Percentiles rank a stretch among this genome's conserved stretches.
Evolutionary conservation across 2,329 filamentous ascomycete genomes (phyloP).

Genomic region (Aspergillus tubingensis): DNA sequence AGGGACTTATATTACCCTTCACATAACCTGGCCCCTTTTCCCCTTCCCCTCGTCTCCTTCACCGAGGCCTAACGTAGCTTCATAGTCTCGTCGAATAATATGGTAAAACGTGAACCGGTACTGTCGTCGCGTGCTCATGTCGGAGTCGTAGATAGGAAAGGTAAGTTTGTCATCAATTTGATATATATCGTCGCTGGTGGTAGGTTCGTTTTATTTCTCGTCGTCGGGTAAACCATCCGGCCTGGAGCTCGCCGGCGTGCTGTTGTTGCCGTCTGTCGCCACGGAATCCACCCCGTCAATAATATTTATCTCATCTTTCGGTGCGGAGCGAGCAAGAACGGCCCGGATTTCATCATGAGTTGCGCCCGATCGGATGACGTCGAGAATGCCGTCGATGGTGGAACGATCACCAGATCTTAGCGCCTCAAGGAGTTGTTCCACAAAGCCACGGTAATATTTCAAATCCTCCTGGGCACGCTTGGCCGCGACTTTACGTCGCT

Average conservation of each 20-base stretch:
- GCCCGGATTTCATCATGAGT: constrained; percentile 20
- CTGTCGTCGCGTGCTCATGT: neutral
- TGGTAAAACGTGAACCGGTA: neutral
- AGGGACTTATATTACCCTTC: neutral
- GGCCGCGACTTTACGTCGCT: constrained; percentile 38
- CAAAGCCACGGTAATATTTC: constrained; percentile 27
- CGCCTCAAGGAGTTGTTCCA: constrained; percentile 30
- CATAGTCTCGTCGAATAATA: neutral
- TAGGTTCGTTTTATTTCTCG: neutral
- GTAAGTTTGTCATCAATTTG: neutral
- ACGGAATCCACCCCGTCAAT: neutral
- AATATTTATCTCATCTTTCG: neutral
- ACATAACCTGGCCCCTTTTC: neutral
- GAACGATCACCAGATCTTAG: constrained; percentile 26
- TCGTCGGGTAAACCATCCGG: neutral
- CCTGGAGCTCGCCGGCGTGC: neutral
- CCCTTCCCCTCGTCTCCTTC: neutral
- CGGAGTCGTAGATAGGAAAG: neutral
- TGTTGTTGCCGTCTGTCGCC: neutral
- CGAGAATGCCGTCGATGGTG: constrained; percentile 27
- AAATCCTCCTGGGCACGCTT: constrained; percentile 34
- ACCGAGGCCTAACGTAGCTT: neutral
- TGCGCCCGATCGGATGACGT: constrained; percentile 30
- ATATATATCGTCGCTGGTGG: neutral
- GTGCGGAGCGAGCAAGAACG: constrained; percentile 3